Conservation (phyloP, 1,139 yeast genomes). For the Geotrichum bryndzae region DNA sequence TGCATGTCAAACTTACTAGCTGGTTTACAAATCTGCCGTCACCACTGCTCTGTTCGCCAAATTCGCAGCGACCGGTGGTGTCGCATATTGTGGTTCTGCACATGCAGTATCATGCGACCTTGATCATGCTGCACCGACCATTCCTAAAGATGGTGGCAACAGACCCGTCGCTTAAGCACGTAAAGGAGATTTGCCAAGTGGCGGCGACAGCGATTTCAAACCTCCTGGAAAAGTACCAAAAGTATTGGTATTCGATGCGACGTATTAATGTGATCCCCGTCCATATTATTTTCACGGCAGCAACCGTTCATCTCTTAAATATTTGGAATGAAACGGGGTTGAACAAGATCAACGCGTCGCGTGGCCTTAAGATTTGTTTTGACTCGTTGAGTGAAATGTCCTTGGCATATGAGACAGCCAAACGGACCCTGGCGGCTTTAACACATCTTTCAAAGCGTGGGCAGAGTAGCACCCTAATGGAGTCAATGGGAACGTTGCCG, state of each 20-base stretch:
- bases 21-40: conserved; percentile 25
- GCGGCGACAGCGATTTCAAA: conserved; percentile 11
- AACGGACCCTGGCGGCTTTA: conserved; percentile 11
- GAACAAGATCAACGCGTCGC: conserved; percentile 11
- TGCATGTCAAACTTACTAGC: conserved; percentile 20
- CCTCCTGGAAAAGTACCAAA: conserved; percentile 15
- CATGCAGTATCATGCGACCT: conserved; percentile 22
- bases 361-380: conserved; percentile 17
- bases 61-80: conserved; percentile 18
- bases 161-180: background rate
- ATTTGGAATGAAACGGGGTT: conserved; percentile 15
- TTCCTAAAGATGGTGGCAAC: conserved; percentile 15
- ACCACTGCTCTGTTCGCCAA: conserved; percentile 18
- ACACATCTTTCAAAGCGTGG: background rate
- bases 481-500: background rate
- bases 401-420: conserved; percentile 11
- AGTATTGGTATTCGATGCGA: conserved; percentile 21
- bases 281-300: conserved; percentile 26
- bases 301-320: conserved; percentile 20
- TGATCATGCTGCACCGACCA: conserved; percentile 25
- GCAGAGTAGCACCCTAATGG: background rate
- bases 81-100: conserved; percentile 25
- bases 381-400: conserved; percentile 13
- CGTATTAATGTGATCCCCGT: conserved; percentile 24
- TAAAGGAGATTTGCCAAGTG: background rate